These are phyloP conservation scores for Fusarium clavum DNA, from an alignment of 2,329 filamentous ascomycete species.

Conservation along the genomic window DNA sequence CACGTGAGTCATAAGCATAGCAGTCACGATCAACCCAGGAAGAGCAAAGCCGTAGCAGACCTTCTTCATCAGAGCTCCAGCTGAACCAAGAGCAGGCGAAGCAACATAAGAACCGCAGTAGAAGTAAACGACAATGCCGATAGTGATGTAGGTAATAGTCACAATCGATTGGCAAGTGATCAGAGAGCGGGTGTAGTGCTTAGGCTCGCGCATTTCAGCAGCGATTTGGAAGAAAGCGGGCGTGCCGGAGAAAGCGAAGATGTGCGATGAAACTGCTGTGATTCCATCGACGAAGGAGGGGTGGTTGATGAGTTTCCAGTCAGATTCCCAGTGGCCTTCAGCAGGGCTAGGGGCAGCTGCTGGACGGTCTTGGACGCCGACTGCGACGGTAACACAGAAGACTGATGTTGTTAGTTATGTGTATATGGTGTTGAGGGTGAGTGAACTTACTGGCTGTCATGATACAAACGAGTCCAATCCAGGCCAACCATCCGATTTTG, in stretches of 20 bases:
- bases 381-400: slow-evolving; percentile 33
- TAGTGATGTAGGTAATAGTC: slow-evolving; percentile 48
- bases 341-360: slow-evolving; percentile 15
- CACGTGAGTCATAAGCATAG: slow-evolving; percentile 44
- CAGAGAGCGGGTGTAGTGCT: slow-evolving; percentile 24
- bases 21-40: slow-evolving; percentile 46
- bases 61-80: slow-evolving; percentile 56
- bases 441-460: slow-evolving; percentile 31
- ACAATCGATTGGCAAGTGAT: slow-evolving; percentile 45
- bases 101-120: slow-evolving; percentile 60
- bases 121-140: slow-evolving; percentile 57
- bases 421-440: fast-evolving
- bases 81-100: slow-evolving; percentile 59
- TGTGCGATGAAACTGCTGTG: slow-evolving; percentile 48
- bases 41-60: slow-evolving; percentile 55
- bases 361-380: slow-evolving; percentile 32
- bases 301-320: slow-evolving; percentile 47
- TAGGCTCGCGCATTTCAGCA: slow-evolving; percentile 51
- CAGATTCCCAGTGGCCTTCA: slow-evolving; percentile 44
- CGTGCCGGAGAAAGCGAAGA: slow-evolving; percentile 54
- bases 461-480: slow-evolving; percentile 42
- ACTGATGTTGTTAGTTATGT: background rate
- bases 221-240: slow-evolving; percentile 50
- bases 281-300: slow-evolving; percentile 50
- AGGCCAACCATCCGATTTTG: slow-evolving; percentile 51